Evolutionary conservation across 805 yeast genomes (phyloP).

Genomic region (Yarrowia phangngaensis): DNA sequence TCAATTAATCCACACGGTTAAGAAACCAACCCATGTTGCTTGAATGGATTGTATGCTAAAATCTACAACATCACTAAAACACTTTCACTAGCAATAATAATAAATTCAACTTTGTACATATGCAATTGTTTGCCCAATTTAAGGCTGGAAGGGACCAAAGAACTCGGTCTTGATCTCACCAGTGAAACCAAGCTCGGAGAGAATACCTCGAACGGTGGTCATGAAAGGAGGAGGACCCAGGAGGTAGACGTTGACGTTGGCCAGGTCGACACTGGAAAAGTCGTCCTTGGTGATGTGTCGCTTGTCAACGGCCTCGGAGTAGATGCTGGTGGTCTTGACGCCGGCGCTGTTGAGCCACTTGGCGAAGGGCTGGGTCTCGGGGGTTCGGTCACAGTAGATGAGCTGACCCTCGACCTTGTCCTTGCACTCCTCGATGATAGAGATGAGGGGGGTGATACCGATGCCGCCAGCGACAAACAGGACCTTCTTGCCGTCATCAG

Average conservation of each 20-base stretch:
- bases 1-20: too few species aligned
- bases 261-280: conserved; percentile 11
- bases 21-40: too few species aligned
- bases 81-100: too few species aligned
- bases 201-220: conserved; percentile 2
- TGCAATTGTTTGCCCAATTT: neutral
- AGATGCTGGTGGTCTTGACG: conserved; percentile 23
- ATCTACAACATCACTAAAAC: too few species aligned
- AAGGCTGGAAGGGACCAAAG: conserved; percentile 21
- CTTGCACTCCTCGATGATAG: conserved; percentile 47
- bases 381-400: conserved; percentile 28
- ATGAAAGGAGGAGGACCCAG: conserved; percentile 24
- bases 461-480: conserved; percentile 58
- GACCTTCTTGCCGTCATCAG: conserved; percentile 37
- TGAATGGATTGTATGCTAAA: too few species aligned
- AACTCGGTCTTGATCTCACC: conserved; percentile 25
- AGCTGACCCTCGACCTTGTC: conserved; percentile 39
- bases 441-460: conserved; percentile 62
- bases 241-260: conserved; percentile 17
- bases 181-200: conserved; percentile 1
- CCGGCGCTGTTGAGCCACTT: conserved; percentile 13
- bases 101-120: neutral
- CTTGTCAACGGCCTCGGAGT: conserved; percentile 14
- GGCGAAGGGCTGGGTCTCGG: conserved; percentile 23
- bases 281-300: conserved; percentile 23